Evolutionary conservation across 2,329 filamentous ascomycete genomes (phyloP), one percentile per base, ranked within the genome.

Genomic region (Colletotrichum abscissum): DNA sequence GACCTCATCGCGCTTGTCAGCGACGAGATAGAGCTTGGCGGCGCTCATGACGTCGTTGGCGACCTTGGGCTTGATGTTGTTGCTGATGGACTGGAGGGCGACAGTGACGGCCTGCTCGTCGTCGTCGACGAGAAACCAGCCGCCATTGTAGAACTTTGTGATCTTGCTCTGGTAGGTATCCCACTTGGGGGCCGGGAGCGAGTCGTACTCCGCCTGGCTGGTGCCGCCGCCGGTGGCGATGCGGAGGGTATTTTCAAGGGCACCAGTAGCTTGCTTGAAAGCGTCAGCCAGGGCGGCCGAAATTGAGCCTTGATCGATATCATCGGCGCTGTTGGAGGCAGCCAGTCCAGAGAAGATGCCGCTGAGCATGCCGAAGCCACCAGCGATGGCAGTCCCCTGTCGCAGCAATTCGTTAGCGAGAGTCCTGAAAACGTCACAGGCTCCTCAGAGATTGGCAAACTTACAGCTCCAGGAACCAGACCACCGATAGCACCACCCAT

Each of bases 111-210:
- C 57, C 14, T 52, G n/a, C 35, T 63, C 60, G 38, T 74, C 63
- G 19, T 74, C 72, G 35, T 71, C 62, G 12, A 74, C 19, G 14
- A 74, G 63, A 46, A 66, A 74, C 67, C 67, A 74, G 4, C 72
- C 72, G 35, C 67, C 63, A 63, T 74, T 74, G 42, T 67, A 74
- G 63, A 74, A 74, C 57, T 71, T 74, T 49, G 72, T 49, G 16
- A 74, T 71, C 33, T 63, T 71, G 62, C 46, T 46, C n/a, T 49
- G 12, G 56, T 38, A 66, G 11, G 62, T 67, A 16, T 73, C 71
- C 55, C 55, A 62, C 28, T 62, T 73, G 0, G 71, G 67, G 12
- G 60, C 67, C 8, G 67, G 71, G 3, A 73, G 71, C 24, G 62
- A 64, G 46, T 73, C 58, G n/a, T 73, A 67, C 46, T 63, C 59